Evolutionary conservation across 805 yeast genomes (phyloP).

Genomic region (Ogataea corticis): DNA sequence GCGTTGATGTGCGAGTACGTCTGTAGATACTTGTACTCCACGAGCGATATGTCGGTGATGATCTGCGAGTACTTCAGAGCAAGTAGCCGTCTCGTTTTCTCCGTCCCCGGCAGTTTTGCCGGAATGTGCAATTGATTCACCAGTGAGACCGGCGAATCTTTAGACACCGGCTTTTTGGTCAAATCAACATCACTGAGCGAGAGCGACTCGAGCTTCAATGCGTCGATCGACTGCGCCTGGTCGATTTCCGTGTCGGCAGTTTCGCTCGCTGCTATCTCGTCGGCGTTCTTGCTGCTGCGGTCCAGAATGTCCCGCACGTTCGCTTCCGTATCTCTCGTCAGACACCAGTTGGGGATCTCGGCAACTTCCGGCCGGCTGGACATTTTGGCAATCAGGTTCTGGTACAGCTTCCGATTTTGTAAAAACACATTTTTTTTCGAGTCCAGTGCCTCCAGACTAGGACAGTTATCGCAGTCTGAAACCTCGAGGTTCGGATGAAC

Average conservation of each 20-base stretch:
- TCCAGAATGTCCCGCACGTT: slow-evolving; percentile 7
- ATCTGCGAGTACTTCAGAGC: slow-evolving; percentile 29
- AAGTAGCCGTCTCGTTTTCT: slow-evolving; percentile 16
- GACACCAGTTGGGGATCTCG: slow-evolving; percentile 23
- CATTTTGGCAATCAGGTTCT: slow-evolving; percentile 13
- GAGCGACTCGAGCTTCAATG: slow-evolving; percentile 11
- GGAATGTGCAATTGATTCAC: slow-evolving; percentile 11
- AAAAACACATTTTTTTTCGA: slow-evolving; percentile 21
- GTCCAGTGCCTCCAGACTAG: slow-evolving; percentile 19
- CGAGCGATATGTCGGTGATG: slow-evolving; percentile 26
- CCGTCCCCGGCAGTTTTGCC: background rate
- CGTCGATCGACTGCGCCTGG: slow-evolving; percentile 5
- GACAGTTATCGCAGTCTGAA: slow-evolving; percentile 28
- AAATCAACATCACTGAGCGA: slow-evolving; percentile 10
- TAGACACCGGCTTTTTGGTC: slow-evolving; percentile 1
- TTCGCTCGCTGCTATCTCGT: no score
- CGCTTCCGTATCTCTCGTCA: slow-evolving; percentile 17
- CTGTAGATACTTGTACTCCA: slow-evolving; percentile 31
- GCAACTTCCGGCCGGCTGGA: slow-evolving; percentile 12
- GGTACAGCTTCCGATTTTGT: slow-evolving; percentile 17
- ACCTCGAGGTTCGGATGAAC: slow-evolving; percentile 35
- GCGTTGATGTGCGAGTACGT: slow-evolving; percentile 26
- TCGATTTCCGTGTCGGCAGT: slow-evolving; percentile 2
- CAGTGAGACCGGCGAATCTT: background rate
- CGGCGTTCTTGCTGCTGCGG: background rate